phyloP scores from a whole-genome alignment of 352 stramenopile species.

The Phytopythium vexans region DNA sequence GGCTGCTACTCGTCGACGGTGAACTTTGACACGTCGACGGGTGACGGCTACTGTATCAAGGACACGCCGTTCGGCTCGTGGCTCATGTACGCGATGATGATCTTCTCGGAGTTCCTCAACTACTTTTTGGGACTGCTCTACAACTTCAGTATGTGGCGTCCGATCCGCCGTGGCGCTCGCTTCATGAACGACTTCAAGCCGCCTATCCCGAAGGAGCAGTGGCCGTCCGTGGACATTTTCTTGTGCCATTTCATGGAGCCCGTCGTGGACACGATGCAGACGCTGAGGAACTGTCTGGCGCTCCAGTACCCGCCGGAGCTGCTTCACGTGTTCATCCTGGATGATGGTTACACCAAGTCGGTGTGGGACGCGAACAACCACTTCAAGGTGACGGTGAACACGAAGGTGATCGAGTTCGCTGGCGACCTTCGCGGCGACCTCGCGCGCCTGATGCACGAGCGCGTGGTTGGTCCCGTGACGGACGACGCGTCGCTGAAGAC shows the following conservation, averaged over 20 bases:
- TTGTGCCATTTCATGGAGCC: constrained; percentile 90
- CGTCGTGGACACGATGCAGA: constrained; percentile 80
- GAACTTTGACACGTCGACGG: constrained; percentile 62
- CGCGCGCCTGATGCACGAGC: constrained; percentile 84
- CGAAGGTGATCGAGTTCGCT: constrained; percentile 83
- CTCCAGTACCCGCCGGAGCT: constrained; percentile 88
- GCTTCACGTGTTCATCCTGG: constrained; percentile 82
- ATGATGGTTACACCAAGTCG: constrained; percentile 90
- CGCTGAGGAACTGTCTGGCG: constrained; percentile 82
- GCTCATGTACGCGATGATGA: constrained; percentile 86
- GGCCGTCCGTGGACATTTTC: constrained; percentile 86
- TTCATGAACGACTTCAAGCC: constrained; percentile 91
- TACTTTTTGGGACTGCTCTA: constrained; percentile 85
- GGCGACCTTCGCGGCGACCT: constrained; percentile 83
- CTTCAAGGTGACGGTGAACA: constrained; percentile 90
- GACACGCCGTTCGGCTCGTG: constrained; percentile 59
- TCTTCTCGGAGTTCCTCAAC: constrained; percentile 86
- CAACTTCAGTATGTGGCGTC: constrained; percentile 91
- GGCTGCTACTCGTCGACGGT: constrained; percentile 63
- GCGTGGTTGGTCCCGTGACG: constrained; percentile 69
- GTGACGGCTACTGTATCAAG: constrained; percentile 81
- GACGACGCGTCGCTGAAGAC: constrained; percentile 77
- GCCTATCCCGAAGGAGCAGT: constrained; percentile 85
- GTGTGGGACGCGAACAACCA: constrained; percentile 89
- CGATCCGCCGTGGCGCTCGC: constrained; percentile 81